Evolutionary conservation across 257 asterid genomes (phyloP).

Genomic region (Fraxinus americana): DNA sequence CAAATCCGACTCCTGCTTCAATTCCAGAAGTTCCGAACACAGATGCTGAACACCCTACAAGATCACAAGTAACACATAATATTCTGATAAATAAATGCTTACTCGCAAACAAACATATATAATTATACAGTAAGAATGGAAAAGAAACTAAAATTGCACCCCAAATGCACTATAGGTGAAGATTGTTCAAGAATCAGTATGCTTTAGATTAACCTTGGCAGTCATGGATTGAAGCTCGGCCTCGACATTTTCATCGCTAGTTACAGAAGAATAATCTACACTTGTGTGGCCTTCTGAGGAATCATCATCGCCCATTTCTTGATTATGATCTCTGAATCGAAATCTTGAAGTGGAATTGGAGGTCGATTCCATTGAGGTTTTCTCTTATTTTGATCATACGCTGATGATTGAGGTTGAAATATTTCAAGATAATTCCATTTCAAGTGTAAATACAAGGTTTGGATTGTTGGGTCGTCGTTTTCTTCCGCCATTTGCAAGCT

Average conservation of each 20-base stretch:
- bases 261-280: constrained; percentile 48
- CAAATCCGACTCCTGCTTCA: constrained; percentile 69
- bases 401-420: neutral
- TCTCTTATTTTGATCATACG: constrained; percentile 4
- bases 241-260: constrained; percentile 44
- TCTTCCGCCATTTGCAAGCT: constrained; percentile 44
- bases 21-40: constrained; percentile 79
- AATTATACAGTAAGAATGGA: neutral
- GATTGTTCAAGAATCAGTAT: no score
- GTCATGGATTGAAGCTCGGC: constrained; percentile 74
- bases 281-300: constrained; percentile 40
- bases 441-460: neutral
- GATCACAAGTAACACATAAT: neutral
- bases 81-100: neutral
- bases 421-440: neutral
- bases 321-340: constrained; percentile 57
- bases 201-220: constrained; percentile 53
- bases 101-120: neutral
- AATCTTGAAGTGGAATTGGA: constrained; percentile 46
- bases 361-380: constrained; percentile 37
- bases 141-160: neutral
- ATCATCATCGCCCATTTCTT: constrained; percentile 33
- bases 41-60: constrained; percentile 73
- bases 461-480: constrained; percentile 22
- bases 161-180: no score